Evolutionary conservation across 179 eudicot species (phyloP).

Genomic region (Dionaea muscipula): DNA sequence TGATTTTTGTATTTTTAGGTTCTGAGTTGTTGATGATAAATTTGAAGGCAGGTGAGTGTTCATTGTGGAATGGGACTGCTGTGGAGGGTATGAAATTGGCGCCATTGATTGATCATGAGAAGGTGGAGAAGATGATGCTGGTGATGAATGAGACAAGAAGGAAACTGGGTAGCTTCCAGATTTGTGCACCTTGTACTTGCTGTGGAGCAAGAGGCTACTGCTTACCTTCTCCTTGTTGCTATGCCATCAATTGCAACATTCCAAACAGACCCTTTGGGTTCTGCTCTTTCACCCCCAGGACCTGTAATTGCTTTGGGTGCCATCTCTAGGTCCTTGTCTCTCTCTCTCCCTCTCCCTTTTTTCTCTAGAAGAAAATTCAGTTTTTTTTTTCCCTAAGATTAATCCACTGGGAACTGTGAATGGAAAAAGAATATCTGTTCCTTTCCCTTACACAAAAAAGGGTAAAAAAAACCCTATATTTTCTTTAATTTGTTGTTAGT

Average conservation of each 20-base stretch:
- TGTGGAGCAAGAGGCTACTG: conserved; percentile 64
- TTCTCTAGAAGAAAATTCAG: neutral
- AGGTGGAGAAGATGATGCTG: conserved; percentile 31
- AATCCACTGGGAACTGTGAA: too few relatives aligned
- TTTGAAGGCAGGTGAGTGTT: neutral
- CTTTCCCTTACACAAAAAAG: too few relatives aligned
- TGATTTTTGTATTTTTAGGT: too few relatives aligned
- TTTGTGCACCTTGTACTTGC: conserved; percentile 83
- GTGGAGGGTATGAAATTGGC: conserved; percentile 24
- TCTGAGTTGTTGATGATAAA: too few relatives aligned
- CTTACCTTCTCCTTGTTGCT: conserved; percentile 78
- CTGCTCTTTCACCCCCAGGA: conserved; percentile 73
- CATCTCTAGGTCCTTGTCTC: conserved; percentile 48
- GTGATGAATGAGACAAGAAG: neutral
- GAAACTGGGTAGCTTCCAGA: conserved; percentile 59
- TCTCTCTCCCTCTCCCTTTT: neutral
- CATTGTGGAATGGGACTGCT: conserved; percentile 1
- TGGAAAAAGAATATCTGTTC: conserved; percentile 12
- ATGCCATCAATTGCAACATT: conserved; percentile 87
- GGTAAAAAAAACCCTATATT: too few relatives aligned
- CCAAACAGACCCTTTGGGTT: conserved; percentile 94
- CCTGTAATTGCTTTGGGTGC: conserved; percentile 75
- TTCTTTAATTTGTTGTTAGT: too few relatives aligned
- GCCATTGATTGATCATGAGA: conserved; percentile 28
- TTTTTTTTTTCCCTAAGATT: conserved; percentile 14